Evolutionary conservation across 371 early-diverging fungal genomes (phyloP).

Genomic region (Blakeslea trispora): DNA sequence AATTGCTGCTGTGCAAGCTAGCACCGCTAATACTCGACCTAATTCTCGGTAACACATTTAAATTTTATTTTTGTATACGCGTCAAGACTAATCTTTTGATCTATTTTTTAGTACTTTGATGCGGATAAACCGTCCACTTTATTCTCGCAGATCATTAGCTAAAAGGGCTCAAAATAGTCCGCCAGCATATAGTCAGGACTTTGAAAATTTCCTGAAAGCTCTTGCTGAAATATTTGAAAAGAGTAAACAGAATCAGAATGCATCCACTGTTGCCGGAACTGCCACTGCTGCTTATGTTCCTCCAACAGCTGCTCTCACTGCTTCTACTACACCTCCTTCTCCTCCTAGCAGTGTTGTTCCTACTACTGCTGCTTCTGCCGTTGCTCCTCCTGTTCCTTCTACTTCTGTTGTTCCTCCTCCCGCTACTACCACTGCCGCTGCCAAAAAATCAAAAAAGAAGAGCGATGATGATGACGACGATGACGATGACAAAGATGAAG

Average conservation of each 20-base stretch:
- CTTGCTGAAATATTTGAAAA: not conserved
- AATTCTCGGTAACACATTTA: not conserved
- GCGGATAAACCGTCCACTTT: not conserved
- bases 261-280: not conserved
- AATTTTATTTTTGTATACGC: not conserved
- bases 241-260: not conserved
- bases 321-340: not conserved
- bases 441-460: slow-evolving; percentile 2
- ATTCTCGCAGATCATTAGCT: not conserved
- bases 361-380: not conserved
- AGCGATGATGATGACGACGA: slow-evolving; percentile 11
- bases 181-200: not conserved
- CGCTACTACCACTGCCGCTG: not conserved
- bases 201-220: not conserved
- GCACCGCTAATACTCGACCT: slow-evolving; percentile 1
- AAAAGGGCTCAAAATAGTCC: not conserved
- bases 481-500: slow-evolving; percentile 12
- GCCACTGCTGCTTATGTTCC: not conserved
- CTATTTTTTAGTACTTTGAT: not conserved
- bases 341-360: not conserved
- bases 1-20: slow-evolving; percentile 11
- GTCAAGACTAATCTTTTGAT: not conserved
- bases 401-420: not conserved
- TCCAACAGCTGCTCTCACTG: not conserved
- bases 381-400: not conserved